Base-by-base conservation (phyloP, 148 eudicot genomes). In the Diospyros lotus region DNA sequence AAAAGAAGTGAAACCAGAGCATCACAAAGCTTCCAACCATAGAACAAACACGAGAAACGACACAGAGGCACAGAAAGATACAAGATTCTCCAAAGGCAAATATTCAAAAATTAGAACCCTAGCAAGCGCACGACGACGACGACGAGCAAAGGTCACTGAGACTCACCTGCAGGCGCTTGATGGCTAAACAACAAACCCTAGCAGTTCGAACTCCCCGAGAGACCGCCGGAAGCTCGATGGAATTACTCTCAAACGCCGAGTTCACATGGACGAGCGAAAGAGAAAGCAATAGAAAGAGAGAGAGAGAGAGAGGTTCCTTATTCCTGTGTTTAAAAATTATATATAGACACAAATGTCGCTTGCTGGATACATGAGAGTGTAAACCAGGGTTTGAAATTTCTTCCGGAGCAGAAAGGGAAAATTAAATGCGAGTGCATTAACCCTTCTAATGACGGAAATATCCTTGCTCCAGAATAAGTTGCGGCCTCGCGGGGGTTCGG, bases 321-420 rank as follows among this genome's bases (percentile, higher is more conserved):
- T 69, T 69, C 40, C 2, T 6, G 4, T 46, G 5, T 5, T 74
- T 64, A 45, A 55, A 66, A 75, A 66, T 13, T 75, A 28, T 28
- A 28, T 28, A 28, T 28, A 0, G 0, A 28, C 0, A 75, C 71
- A 75, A 65, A 75, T 66, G 77, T 75, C 77, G 77, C 77, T 65
- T 75, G 77, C 9, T 9, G 39, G 12, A 54, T 41, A 61, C 63
- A 42, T 15, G 63, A 74, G n/a, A 53, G 50, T 62, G 68, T 38
- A 62, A 28, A 61, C n/a, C 1, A 12, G 28, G 58, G 68, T 44
- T 73, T 46, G 54, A n/a, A 61, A 15, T 2, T 48, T 13, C 9
- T 10, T 53, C 15, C 9, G 28, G 28, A 28, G 28, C 28, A 28
- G 28, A 28, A 28, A 28, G 28, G 28, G 28, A 28, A 28, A 28